Conservation (phyloP, 1,284 basidiomycete species). For the Pterula multifida region DNA sequence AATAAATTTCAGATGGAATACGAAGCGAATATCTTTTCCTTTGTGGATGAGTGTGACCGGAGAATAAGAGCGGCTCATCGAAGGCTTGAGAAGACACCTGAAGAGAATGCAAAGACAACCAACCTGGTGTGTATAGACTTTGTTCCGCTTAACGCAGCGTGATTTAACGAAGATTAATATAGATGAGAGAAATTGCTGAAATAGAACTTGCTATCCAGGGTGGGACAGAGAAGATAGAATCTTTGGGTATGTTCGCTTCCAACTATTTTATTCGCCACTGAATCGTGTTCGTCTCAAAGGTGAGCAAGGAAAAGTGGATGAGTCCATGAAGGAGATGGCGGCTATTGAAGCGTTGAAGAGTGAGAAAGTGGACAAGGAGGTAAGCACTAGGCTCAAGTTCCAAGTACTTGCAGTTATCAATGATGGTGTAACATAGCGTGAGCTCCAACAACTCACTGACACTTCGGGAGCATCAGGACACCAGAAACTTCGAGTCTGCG, state of each 20-base stretch:
- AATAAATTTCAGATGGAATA: slow-evolving; percentile 86
- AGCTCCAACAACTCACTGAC: slow-evolving; percentile 93
- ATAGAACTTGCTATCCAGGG: slow-evolving; percentile 98
- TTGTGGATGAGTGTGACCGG: slow-evolving; percentile 97
- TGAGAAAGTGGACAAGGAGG: slow-evolving; percentile 95
- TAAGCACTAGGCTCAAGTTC: slow-evolving; percentile 19
- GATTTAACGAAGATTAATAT: slow-evolving; percentile 1
- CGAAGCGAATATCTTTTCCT: slow-evolving; percentile 88
- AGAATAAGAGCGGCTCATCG: slow-evolving; percentile 90
- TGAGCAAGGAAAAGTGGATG: slow-evolving; percentile 96
- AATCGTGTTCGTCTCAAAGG: slow-evolving; percentile 30
- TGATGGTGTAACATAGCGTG: slow-evolving; percentile 42
- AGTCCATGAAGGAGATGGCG: slow-evolving; percentile 94
- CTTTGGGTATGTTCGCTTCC: slow-evolving; percentile 50
- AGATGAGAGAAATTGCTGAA: slow-evolving; percentile 99
- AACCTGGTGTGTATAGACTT: slow-evolving; percentile 53
- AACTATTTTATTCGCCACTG: slow-evolving; percentile 9
- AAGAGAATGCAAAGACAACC: slow-evolving; percentile 98
- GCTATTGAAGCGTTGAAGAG: slow-evolving; percentile 96
- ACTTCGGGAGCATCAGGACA: slow-evolving; percentile 97
- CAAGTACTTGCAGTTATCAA: no score
- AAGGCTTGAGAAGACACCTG: slow-evolving; percentile 96
- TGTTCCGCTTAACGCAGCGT: no score
- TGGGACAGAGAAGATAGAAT: slow-evolving; percentile 96
- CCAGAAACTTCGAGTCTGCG: slow-evolving; percentile 97